These are phyloP conservation scores for Hippophae tibetana DNA, from an alignment of 306 rosid genomes.

Conservation along the genomic window DNA sequence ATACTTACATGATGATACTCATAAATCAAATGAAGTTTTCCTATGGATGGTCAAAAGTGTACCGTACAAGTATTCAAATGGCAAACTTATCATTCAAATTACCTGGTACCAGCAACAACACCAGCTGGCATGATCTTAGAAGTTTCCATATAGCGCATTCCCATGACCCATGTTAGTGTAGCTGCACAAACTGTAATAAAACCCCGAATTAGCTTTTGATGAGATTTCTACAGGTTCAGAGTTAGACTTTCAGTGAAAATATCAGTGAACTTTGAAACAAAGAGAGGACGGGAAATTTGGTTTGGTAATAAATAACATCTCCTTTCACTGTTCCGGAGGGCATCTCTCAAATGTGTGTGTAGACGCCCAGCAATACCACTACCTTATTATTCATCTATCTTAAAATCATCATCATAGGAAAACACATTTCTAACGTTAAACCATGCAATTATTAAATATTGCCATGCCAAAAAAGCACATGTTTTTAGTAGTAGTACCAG, in stretches of 20 bases:
- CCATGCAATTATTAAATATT: not conserved
- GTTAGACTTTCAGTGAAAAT: too few species aligned
- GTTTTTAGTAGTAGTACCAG: not conserved
- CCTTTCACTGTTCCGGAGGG: too few species aligned
- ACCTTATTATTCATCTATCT: too few species aligned
- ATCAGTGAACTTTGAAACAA: too few species aligned
- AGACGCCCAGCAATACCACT: too few species aligned
- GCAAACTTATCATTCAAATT: constrained; percentile 11
- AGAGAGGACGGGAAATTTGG: too few species aligned
- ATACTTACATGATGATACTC: not conserved
- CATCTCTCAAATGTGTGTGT: too few species aligned
- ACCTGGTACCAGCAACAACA: constrained; percentile 77
- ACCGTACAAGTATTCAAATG: not conserved
- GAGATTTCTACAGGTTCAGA: not conserved
- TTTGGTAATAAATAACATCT: too few species aligned
- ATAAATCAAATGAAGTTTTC: not conserved
- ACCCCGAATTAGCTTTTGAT: constrained; percentile 7
- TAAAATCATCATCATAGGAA: too few species aligned
- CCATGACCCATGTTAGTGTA: constrained; percentile 60
- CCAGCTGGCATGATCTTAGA: constrained; percentile 91
- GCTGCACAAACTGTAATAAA: constrained; percentile 54
- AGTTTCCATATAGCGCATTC: constrained; percentile 62
- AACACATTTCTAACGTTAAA: too few species aligned
- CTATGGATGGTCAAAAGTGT: not conserved
- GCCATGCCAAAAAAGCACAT: not conserved